Conservation (phyloP, 169 alveolate species). For the Cryptosporidium ubiquitum region DNA sequence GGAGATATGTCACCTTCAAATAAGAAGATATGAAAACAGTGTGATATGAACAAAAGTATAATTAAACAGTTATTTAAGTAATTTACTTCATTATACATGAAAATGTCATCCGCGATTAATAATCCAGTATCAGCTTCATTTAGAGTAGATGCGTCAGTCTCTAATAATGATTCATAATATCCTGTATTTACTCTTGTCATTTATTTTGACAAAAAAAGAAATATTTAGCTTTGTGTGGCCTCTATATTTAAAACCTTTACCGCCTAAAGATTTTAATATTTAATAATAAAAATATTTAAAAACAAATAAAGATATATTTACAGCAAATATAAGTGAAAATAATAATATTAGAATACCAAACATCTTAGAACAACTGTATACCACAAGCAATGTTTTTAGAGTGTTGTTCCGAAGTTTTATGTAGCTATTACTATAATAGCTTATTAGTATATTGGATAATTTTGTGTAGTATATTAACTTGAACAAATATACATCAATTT, state of each 20-base stretch:
- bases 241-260: not conserved
- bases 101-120: not conserved
- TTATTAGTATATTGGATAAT: too few relatives aligned
- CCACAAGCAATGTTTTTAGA: too few relatives aligned
- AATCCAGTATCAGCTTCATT: not conserved
- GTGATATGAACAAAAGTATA: slow-evolving; percentile 3
- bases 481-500: not conserved
- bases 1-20: slow-evolving; percentile 28
- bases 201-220: not conserved
- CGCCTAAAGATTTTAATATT: not conserved
- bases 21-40: not conserved
- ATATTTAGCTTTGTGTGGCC: not conserved
- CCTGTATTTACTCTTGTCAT: not conserved
- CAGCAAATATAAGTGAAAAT: not conserved
- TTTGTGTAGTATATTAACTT: not conserved
- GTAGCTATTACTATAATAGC: not conserved
- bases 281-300: too few relatives aligned
- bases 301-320: too few relatives aligned
- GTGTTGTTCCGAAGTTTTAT: too few relatives aligned
- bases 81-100: slow-evolving; percentile 4
- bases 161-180: not conserved
- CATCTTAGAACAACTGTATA: too few relatives aligned
- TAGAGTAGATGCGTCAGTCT: not conserved
- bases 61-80: not conserved
- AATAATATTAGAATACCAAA: not conserved